Evolutionary conservation across 2,329 filamentous ascomycete species (phyloP), one percentile per base, ranked within the genome.

Genomic region (Botrytis galanthina): DNA sequence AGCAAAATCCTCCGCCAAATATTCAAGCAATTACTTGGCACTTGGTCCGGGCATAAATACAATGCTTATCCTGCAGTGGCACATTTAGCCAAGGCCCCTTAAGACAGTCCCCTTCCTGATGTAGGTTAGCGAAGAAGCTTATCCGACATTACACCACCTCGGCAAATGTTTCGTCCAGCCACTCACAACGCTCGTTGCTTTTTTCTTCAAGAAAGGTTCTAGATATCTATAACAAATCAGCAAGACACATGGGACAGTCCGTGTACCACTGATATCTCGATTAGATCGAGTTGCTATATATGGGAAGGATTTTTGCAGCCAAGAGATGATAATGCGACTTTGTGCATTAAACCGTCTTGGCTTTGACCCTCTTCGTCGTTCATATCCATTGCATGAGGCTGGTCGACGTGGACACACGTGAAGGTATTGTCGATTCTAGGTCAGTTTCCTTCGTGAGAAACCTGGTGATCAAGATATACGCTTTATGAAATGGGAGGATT

Each of bases 41-140:
- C 44, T n/a, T 51, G 22, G 14, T 14, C 44, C 48, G 35, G 8
- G 35, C 26, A 29, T 54, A 54, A 14, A 29, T 3, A 14, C 16
- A 22, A 39, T 22, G 46, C 26, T 68, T 68, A 54, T 54, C 46
- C n/a, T 22, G 61, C 37, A 63, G 44, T 63, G n/a, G 39, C 39
- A 39, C 26, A 54, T 54, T 46, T 68, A 16, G 64, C 64, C 64
- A 68, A 54, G 64, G 26, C 46, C 64, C 64, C 32, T 54, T 68
- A 54, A 18, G 26, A 63, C 14, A 29, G 22, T 44, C n/a, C 64
- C 35, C 64, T 68, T 35, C 64, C 64, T 68, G 37, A 68, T 68
- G 35, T 14, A 48, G 35, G 6, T 54, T 68, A 68, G 48, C 32
- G 39, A 32, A 32, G 29, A 12, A 46, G 22, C 29, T 26, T 39